Base-by-base conservation (phyloP, 2,329 filamentous ascomycete species). In the Alternaria ventricosa region DNA sequence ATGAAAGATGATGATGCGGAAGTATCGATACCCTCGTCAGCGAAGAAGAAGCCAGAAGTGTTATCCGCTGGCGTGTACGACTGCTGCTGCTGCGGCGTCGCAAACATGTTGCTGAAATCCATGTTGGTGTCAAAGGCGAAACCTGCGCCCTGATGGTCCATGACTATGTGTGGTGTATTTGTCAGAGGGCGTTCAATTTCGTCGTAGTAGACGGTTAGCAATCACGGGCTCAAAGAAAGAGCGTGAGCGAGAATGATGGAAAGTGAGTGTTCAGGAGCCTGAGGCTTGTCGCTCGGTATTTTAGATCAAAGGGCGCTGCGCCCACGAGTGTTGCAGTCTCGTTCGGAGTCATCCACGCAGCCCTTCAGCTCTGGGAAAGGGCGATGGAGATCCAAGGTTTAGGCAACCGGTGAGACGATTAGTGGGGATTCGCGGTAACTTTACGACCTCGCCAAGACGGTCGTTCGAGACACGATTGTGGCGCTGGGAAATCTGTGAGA, bases 1-100 rank as follows among this genome's bases (percentile, higher is more conserved):
- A 72, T 65, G 28, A 69, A 70, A 55, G 60, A 51, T 60, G 63
- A 60, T 61, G 69, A 64, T 51, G 56, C 62, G 25, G 71, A 67
- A 23, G 76, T 78, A 55, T 78, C 75, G 65, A 78, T 76, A 23
- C 69, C 76, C 71, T 79, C 77, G 65, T 78, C 76, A 68, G 66
- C 69, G 47, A 73, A 75, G 65, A 74, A 75, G 68, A 75, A 74
- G 67, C 65, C 66, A 55, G 72, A 72, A 62, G 76, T 78, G 63
- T 76, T 72, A 77, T 67, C 75, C 71, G 33, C 60, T 23, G 71
- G 67, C 71, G 78, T 65, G 61, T 70, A 75, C 55, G 70, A 51
- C 54, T 53, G 63, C 61, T 60, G 49, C 23, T 46, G 45, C 30
- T 66, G 63, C 59, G 70, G 61, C 66, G 71, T 71, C 50, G 66